Evolutionary conservation across 2,329 filamentous ascomycete species (phyloP), one percentile per base, ranked within the genome.

Genomic region (Amphichorda felina): DNA sequence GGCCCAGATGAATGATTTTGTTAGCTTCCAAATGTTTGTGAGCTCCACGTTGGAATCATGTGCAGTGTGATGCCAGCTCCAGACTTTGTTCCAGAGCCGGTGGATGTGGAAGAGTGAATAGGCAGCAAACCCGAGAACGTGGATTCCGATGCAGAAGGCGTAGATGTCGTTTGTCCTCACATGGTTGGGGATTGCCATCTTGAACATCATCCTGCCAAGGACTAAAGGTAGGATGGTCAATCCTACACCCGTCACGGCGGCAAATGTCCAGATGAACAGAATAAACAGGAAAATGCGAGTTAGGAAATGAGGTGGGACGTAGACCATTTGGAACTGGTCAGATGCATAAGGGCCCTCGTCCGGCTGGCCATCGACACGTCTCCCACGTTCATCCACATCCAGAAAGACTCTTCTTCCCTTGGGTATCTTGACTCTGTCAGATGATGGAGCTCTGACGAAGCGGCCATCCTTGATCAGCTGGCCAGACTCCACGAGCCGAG

Each of bases 91-190:
- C 28, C 51, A 49, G 14, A 70, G 55, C 45, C 53, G 47, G 10
- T 55, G 60, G 14, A 66, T 45, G 50, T 79, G 72, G 43, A 76
- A 61, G 19, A 69, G 45, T 29, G 71, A 57, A 53, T 88, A 94
- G 3, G 72, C 61, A 2, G 74, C 50, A 4, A 73, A 75, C 9
- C 83, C 85, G 4, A 94, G 66, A 18, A 86, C 64, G 52, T 93
- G 94, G 28, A 94, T 71, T 11, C 91, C 91, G 21, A 91, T 77
- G 35, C 86, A 94, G 55, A 95, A 94, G 10, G 91, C 89, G 49
- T 98, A 96, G 18, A 98, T 82, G 54, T 98, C 91, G 56, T 96
- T 98, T 51, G 89, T 82, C 28, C 74, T 74, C 33, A 83, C 72
- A 41, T 82, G 70, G 1, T 67, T 60, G 4, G 86, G 84, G 29